Evolutionary conservation across 371 early-diverging fungal genomes (phyloP), one percentile per base, ranked within the genome.

Genomic region (Dinochytrium kinnereticum): DNA sequence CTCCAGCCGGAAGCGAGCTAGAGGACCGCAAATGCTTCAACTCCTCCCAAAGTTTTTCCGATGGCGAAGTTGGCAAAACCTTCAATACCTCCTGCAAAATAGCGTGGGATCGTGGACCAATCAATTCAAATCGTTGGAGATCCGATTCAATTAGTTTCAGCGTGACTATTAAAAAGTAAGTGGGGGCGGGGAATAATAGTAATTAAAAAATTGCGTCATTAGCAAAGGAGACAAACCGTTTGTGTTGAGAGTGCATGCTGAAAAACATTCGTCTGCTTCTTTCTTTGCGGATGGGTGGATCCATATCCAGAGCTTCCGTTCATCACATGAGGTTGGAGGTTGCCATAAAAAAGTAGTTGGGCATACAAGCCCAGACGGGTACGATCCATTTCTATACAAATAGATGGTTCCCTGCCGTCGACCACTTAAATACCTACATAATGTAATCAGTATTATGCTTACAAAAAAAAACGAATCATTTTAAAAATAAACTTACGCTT

Each of bases 71-170:
- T 2, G 15, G 0, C 0, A 15, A 30, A 1, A 79, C 13, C 28
- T 85, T 79, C 21, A 92, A 69, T 33, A 87, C 81, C 1, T 90
- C 83, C 50, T 87, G 86, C 57, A 94, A 77, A 2, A 92, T 75
- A 21, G 93, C 90, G 3, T 91, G 90, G 7, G 92, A 84, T 10
- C 92, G 83, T 19, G 94, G 93, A n/a, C 95, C 95, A 0, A 90
- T 89, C 39, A 94, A 82, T 64, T 93, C 92, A 79, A 93, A 93
- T 59, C 87, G 82, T 5, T 88, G 73, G 5, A 85, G 70, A 57
- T 81, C 76, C 15, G 66, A 64, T 15, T 78, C 39, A 34, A 82
- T 57, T 21, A 34, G 28, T 1, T 24, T 70, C n/a, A 72, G 55
- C 66, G 55, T 36, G 15, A 72, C 71, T 68, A 1, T 38, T 39